Evolutionary conservation across 768 basidiomycete genomes (phyloP).

Genomic region (Suillus ampliporus): DNA sequence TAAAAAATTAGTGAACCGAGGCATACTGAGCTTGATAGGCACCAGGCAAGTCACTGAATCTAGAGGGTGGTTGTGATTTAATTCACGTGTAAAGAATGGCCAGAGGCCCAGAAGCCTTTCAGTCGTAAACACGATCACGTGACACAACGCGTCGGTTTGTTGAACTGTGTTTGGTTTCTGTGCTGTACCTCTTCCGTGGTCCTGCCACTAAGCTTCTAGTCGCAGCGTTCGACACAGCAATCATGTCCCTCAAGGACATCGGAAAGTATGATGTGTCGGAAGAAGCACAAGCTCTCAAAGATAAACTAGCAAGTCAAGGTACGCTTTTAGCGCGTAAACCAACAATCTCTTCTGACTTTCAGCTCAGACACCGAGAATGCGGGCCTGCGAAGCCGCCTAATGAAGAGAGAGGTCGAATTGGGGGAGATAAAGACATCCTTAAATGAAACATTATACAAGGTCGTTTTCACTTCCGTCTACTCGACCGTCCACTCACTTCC

Average conservation of each 20-base stretch:
- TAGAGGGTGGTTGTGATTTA: too few species aligned
- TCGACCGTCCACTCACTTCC: constrained; percentile 14
- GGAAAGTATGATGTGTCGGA: constrained; percentile 47
- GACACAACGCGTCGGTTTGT: constrained; percentile 35
- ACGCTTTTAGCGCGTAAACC: constrained; percentile 6
- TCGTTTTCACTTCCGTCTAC: constrained; percentile 17
- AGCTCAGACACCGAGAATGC: constrained; percentile 43
- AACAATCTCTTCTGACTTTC: background rate
- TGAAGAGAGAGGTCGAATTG: constrained; percentile 44
- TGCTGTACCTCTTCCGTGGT: constrained; percentile 2
- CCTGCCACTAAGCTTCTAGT: background rate
- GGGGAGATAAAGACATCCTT: constrained; percentile 38
- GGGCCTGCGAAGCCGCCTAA: constrained; percentile 37
- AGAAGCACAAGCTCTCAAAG: constrained; percentile 42
- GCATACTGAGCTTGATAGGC: too few species aligned
- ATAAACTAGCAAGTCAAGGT: constrained; percentile 44
- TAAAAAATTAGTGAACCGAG: too few species aligned
- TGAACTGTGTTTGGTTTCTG: constrained; percentile 31
- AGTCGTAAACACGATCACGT: constrained; percentile 39
- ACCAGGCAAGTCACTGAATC: too few species aligned
- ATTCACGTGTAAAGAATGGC: too few species aligned
- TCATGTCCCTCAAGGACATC: constrained; percentile 46
- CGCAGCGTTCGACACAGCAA: constrained; percentile 15
- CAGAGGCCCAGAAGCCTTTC: too few species aligned
- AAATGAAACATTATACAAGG: constrained; percentile 46